These are phyloP conservation scores for Nannochloris sp. DNA, from an alignment of 139 green algal species.

Conservation along the genomic window DNA sequence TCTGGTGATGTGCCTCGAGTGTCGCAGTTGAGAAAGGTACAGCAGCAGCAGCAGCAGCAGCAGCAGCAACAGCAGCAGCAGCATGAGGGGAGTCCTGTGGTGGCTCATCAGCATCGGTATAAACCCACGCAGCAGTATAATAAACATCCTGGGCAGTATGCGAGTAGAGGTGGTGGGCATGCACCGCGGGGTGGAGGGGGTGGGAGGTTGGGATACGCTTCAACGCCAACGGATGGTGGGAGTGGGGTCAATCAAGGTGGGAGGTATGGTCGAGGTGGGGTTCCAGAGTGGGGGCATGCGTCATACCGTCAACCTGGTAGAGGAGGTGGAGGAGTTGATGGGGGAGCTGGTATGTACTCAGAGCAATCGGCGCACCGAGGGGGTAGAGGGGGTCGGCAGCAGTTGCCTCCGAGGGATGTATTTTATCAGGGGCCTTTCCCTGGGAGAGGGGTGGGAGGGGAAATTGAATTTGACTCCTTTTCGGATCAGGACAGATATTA, in stretches of 20 bases:
- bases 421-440: not conserved
- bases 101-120: not conserved
- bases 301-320: not conserved
- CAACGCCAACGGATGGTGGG: not conserved
- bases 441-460: constrained; percentile 17
- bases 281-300: constrained; percentile 21
- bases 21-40: constrained; percentile 38
- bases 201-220: not conserved
- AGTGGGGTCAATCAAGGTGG: not conserved
- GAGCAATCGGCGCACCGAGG: not conserved
- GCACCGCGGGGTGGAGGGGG: not conserved
- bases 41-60: not conserved
- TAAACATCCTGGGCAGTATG: not conserved
- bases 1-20: constrained; percentile 38
- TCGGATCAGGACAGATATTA: constrained; percentile 25
- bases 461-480: constrained; percentile 20
- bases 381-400: not conserved
- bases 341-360: constrained; percentile 7
- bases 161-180: not conserved
- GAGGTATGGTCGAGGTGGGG: constrained; percentile 8
- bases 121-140: not conserved
- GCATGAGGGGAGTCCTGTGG: not conserved
- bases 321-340: not conserved
- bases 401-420: not conserved
- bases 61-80: constrained; percentile 9